These are phyloP conservation scores for Pseudogymnoascus sp. DNA, from an alignment of 2,329 filamentous ascomycete species.

Conservation along the genomic window DNA sequence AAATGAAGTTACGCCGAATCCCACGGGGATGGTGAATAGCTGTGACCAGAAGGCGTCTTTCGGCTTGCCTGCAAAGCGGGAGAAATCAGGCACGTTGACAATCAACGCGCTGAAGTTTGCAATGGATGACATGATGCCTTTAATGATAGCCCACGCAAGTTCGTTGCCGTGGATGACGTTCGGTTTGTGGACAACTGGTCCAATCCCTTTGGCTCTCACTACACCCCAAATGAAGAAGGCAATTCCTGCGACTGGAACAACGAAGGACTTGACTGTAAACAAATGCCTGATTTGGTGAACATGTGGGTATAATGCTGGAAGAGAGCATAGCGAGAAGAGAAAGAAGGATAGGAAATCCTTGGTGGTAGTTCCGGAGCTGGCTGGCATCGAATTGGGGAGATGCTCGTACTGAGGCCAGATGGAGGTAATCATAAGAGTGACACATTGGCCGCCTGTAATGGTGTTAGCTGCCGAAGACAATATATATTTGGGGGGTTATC, in stretches of 20 bases:
- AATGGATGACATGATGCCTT: conserved; percentile 80
- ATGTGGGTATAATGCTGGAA: conserved; percentile 83
- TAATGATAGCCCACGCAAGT: conserved; percentile 75
- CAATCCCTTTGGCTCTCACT: conserved; percentile 71
- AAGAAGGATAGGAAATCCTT: conserved; percentile 75
- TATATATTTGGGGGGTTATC: neutral
- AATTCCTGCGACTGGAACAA: conserved; percentile 76
- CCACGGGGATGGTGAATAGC: conserved; percentile 62
- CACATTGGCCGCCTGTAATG: conserved; percentile 60
- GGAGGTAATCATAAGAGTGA: conserved; percentile 79
- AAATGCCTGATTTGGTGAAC: conserved; percentile 83
- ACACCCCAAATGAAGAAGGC: conserved; percentile 85
- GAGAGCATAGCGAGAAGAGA: conserved; percentile 73
- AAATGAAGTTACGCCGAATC: conserved; percentile 74
- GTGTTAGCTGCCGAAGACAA: neutral
- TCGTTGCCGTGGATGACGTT: conserved; percentile 56
- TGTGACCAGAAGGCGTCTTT: conserved; percentile 75
- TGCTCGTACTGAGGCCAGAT: conserved; percentile 62
- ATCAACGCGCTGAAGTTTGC: conserved; percentile 89
- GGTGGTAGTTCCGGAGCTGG: conserved; percentile 62
- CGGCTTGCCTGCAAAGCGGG: conserved; percentile 72
- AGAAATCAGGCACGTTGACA: conserved; percentile 72
- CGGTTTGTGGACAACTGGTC: conserved; percentile 69
- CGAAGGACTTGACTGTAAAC: conserved; percentile 82
- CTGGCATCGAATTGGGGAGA: conserved; percentile 61